phyloP scores from a whole-genome alignment of 129 eudicot genomes.

The Flaveria trinervia region DNA sequence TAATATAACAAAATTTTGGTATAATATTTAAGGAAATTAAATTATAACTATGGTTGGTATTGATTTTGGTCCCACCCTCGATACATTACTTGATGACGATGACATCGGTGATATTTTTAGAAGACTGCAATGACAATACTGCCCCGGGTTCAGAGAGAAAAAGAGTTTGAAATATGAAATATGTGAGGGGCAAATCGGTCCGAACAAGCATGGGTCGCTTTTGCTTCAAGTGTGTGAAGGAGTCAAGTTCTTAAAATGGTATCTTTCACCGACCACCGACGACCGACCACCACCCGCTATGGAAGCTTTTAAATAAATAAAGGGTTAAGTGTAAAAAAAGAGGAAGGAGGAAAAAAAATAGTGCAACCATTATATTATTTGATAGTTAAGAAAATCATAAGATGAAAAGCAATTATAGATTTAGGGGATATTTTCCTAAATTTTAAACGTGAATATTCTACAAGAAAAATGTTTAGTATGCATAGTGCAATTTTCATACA shows the following conservation, averaged over 20 bases:
- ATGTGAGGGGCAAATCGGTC: slow-evolving; percentile 19
- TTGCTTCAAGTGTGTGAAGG: slow-evolving; percentile 11
- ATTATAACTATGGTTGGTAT: slow-evolving; percentile 14
- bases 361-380: too few relatives aligned
- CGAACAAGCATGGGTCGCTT: background rate
- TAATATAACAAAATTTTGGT: background rate
- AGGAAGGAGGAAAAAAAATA: too few relatives aligned
- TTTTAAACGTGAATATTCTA: too few relatives aligned
- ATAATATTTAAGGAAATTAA: background rate
- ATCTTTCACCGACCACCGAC: slow-evolving; percentile 37
- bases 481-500: too few relatives aligned
- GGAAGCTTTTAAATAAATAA: background rate
- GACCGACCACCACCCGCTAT: background rate
- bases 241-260: slow-evolving; percentile 10
- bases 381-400: too few relatives aligned
- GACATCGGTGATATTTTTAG: background rate
- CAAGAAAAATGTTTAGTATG: too few relatives aligned
- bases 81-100: slow-evolving; percentile 17
- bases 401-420: too few relatives aligned
- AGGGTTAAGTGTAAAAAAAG: too few relatives aligned
- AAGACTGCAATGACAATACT: slow-evolving; percentile 9
- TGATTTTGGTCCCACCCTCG: slow-evolving; percentile 18
- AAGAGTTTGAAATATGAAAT: background rate
- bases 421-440: too few relatives aligned
- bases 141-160: slow-evolving; percentile 8